Base-by-base conservation (phyloP, 371 early-diverging fungal species). In the Circinella umbellata region DNA sequence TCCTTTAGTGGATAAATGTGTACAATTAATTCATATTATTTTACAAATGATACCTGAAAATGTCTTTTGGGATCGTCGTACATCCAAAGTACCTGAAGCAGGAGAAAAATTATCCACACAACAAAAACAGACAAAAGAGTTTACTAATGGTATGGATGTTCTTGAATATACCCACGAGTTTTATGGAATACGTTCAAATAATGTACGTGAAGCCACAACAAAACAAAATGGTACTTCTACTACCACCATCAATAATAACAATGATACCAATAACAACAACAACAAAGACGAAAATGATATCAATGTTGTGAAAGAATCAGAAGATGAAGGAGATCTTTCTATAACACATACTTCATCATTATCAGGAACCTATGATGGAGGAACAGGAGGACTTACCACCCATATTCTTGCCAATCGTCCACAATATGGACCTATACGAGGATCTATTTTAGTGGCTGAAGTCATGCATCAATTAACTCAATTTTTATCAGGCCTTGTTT, bases 251-350 rank as follows among this genome's bases (percentile, higher is more conserved):
- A 15, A 66, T 6, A 11, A 42, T 42, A 11, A 9, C 42, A 6
- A 42, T 11, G 42, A 42, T 42, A 42, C 42, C 42, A 42, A 11
- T 42, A n/a, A 61, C 3, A 51, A n/a, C 1, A 17, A 51, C n/a
- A 64, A 49, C 27, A 34, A 53, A 18, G 65, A 63, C 5, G 66
- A 37, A 3, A 55, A 49, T 36, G 20, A 63, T 4, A 64, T 34
- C n/a, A 67, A 34, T 39, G 42, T n/a, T 38, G n/a, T 51, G 14
- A 51, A 51, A 51, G 51, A 51, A n/a, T 8, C 51, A 51, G 80
- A 81, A 46, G 81, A 84, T 14, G 76, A 68, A 11, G 84, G 84
- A 5, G 84, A 84, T 61, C 39, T 84, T 38, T 77, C 83, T 0
- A 74, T 69, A 35, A 54, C 69, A 9, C 18, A 8, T 6, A 37